Percentiles rank a stretch among this genome's conserved stretches.
These are phyloP conservation scores for Cyclotella sp. DNA, from an alignment of 108 stramenopile genomes.

Conservation along the genomic window DNA sequence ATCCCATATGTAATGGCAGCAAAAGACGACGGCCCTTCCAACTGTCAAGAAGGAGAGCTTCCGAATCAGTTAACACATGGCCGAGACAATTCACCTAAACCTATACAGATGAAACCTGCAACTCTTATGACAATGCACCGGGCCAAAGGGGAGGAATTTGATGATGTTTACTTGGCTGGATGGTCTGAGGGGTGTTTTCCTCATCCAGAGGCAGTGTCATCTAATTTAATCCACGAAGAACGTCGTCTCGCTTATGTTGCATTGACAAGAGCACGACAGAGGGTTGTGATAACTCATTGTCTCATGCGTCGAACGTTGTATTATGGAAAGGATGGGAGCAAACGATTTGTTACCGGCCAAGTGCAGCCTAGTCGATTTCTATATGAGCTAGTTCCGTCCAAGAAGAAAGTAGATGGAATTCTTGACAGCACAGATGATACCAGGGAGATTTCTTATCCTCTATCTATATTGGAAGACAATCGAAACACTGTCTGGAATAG, in stretches of 20 bases:
- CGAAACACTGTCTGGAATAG: conserved; percentile 52
- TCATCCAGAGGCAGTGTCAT: conserved; percentile 47
- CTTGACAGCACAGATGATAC: conserved; percentile 13
- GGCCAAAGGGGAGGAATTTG: conserved; percentile 70
- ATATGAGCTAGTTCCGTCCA: conserved; percentile 56
- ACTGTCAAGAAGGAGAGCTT: conserved; percentile 12
- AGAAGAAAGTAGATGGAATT: conserved; percentile 38
- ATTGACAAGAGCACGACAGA: conserved; percentile 61
- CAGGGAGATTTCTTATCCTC: background rate
- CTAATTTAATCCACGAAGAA: conserved; percentile 65
- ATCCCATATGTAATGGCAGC: conserved; percentile 47
- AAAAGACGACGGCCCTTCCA: conserved; percentile 9
- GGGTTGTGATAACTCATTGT: conserved; percentile 63
- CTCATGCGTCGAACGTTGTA: conserved; percentile 41
- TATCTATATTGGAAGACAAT: conserved; percentile 14
- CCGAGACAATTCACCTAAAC: background rate
- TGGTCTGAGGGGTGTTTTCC: conserved; percentile 75
- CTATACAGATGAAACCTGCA: conserved; percentile 63
- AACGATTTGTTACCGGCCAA: conserved; percentile 48
- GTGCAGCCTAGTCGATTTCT: conserved; percentile 63
- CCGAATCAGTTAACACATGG: conserved; percentile 9
- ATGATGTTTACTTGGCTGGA: conserved; percentile 65
- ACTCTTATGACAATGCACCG: conserved; percentile 67
- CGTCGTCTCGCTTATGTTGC: conserved; percentile 71
- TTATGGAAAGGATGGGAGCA: conserved; percentile 40